Conservation (phyloP, 169 alveolate genomes). For the Cryptosporidium parvum region DNA sequence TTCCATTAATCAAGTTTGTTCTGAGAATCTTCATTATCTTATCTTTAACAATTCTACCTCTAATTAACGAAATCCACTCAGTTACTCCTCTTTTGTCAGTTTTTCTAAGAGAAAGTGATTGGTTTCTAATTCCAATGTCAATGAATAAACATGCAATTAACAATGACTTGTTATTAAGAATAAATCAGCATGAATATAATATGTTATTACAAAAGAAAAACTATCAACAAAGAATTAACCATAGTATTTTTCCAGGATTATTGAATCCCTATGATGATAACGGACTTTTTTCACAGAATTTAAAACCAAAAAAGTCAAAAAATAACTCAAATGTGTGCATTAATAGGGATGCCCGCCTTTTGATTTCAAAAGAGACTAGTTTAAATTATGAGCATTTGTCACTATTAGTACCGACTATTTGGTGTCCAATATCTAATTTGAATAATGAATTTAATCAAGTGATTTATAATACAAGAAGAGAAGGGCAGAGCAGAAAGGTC, state of each 20-base stretch:
- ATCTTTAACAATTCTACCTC: conserved; percentile 32
- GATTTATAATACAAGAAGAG: conserved; percentile 33
- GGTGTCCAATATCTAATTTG: conserved; percentile 18
- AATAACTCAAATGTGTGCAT: conserved; percentile 12
- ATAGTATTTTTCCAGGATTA: neutral
- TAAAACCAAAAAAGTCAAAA: neutral
- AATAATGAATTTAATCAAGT: conserved; percentile 7
- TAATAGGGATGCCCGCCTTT: conserved; percentile 47
- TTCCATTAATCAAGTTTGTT: conserved; percentile 38
- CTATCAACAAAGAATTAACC: neutral
- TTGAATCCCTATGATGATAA: neutral
- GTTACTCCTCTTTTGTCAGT: conserved; percentile 47
- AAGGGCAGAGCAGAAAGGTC: neutral
- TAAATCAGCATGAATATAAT: conserved; percentile 28
- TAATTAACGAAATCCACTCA: conserved; percentile 48
- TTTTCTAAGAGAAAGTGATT: conserved; percentile 44
- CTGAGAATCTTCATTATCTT: conserved; percentile 42
- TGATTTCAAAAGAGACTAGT: neutral
- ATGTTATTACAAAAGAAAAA: neutral
- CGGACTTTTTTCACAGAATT: conserved; percentile 1
- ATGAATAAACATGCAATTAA: conserved; percentile 35
- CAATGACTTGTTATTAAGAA: conserved; percentile 39
- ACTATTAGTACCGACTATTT: conserved; percentile 6
- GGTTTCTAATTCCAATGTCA: conserved; percentile 47
- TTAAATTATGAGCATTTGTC: conserved; percentile 13